Evolutionary conservation across 768 basidiomycete species (phyloP).

Genomic region (Boletus rubroflammeus): DNA sequence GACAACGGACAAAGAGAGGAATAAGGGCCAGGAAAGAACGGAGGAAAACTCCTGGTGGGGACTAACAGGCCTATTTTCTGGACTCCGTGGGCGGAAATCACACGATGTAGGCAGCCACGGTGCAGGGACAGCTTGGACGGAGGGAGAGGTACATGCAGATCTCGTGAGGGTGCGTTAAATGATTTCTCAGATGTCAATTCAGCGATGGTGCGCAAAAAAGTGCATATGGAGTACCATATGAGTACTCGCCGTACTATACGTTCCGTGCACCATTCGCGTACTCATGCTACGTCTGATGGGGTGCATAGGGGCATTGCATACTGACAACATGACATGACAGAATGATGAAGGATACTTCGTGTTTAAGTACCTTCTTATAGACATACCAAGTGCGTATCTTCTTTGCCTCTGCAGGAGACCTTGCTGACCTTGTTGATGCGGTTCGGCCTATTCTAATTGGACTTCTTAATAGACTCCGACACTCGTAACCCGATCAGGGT

Average conservation of each 20-base stretch:
- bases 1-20: conserved; percentile 26
- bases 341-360: conserved; percentile 75
- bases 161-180: conserved; percentile 58
- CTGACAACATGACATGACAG: conserved; percentile 35
- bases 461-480: conserved; percentile 49
- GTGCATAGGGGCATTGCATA: conserved; percentile 2
- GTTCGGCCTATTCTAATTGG: conserved; percentile 9
- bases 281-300: conserved; percentile 1
- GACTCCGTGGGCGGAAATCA: conserved; percentile 45
- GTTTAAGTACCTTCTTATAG: conserved; percentile 73
- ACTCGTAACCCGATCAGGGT: conserved; percentile 59
- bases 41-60: conserved; percentile 44
- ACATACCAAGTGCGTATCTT: conserved; percentile 65
- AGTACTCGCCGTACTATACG: not conserved
- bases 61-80: conserved; percentile 66
- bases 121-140: conserved; percentile 50
- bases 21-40: conserved; percentile 28
- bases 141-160: conserved; percentile 81
- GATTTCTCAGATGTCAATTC: conserved; percentile 2
- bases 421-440: not conserved
- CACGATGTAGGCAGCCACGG: conserved; percentile 29
- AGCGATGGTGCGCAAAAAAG: not conserved
- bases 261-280: not conserved
- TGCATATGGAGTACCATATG: not conserved
- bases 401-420: conserved; percentile 16